These are phyloP conservation scores for Guadua angustifolia DNA, from an alignment of 176 grass and related monocot species.

Conservation along the genomic window DNA sequence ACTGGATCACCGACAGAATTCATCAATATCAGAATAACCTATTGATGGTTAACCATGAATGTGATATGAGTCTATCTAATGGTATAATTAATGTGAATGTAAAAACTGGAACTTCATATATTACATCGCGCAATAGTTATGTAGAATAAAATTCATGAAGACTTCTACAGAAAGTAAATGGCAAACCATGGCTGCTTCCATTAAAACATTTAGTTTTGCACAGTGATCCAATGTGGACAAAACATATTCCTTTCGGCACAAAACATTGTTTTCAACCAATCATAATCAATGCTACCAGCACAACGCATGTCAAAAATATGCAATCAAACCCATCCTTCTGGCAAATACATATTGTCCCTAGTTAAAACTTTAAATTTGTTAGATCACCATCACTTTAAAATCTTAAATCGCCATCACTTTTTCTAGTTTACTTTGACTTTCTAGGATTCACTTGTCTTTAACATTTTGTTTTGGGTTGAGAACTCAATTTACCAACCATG, in stretches of 20 bases:
- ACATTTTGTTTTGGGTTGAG: not conserved
- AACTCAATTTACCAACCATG: constrained; percentile 3
- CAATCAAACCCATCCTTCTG: constrained; percentile 11
- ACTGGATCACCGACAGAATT: constrained; percentile 1
- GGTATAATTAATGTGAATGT: not conserved
- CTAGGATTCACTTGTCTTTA: not conserved
- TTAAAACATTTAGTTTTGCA: constrained; percentile 12
- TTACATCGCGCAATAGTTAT: not conserved
- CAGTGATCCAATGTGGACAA: not conserved
- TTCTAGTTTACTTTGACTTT: constrained; percentile 9
- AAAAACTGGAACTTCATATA: constrained; percentile 12
- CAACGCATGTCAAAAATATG: not conserved
- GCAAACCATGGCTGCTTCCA: not conserved
- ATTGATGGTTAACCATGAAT: constrained; percentile 5
- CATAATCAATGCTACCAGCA: constrained; percentile 17
- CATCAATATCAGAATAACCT: not conserved
- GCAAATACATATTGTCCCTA: not conserved
- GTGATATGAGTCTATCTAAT: not conserved
- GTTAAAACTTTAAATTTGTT: constrained; percentile 23
- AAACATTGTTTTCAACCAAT: not conserved
- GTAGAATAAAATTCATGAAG: not conserved
- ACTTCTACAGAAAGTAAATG: not conserved
- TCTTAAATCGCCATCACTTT: not conserved
- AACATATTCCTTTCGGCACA: not conserved
- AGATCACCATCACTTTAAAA: not conserved